Evolutionary conservation across 805 yeast species (phyloP).

Genomic region (Wickerhamomyces queroliae): DNA sequence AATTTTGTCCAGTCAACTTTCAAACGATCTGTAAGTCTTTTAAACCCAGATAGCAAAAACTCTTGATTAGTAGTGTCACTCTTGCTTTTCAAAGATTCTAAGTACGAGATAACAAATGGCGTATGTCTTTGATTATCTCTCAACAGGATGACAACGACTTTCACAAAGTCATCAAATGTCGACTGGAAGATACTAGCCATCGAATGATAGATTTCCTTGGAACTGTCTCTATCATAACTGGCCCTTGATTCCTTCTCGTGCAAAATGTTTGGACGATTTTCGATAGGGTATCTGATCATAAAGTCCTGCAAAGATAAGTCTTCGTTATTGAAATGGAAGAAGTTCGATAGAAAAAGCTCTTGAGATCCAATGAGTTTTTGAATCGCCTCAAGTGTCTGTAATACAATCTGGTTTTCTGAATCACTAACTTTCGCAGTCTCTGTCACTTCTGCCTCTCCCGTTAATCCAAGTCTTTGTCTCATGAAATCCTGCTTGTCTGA

Average conservation of each 20-base stretch:
- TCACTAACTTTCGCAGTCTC: slow-evolving; percentile 4
- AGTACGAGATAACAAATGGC: slow-evolving; percentile 35
- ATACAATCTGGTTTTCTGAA: slow-evolving; percentile 3
- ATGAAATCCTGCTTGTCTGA: slow-evolving; percentile 11
- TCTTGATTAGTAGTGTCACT: slow-evolving; percentile 57
- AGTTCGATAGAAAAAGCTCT: slow-evolving; percentile 33
- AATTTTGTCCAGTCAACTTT: slow-evolving; percentile 53
- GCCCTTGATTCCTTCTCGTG: slow-evolving; percentile 28
- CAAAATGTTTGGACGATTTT: slow-evolving; percentile 25
- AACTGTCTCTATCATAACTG: slow-evolving; percentile 40
- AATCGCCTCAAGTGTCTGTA: slow-evolving; percentile 25
- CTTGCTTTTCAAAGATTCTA: slow-evolving; percentile 33
- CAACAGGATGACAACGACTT: slow-evolving; percentile 27
- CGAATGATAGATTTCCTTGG: slow-evolving; percentile 39
- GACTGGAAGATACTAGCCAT: slow-evolving; percentile 42
- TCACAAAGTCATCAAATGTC: slow-evolving; percentile 22
- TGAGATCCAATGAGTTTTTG: slow-evolving; percentile 30
- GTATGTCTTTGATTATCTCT: slow-evolving; percentile 33
- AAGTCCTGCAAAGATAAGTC: slow-evolving; percentile 27
- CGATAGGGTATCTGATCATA: slow-evolving; percentile 24
- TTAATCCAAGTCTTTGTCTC: slow-evolving; percentile 16
- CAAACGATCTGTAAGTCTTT: slow-evolving; percentile 46
- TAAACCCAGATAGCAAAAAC: slow-evolving; percentile 45
- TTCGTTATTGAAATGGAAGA: slow-evolving; percentile 35
- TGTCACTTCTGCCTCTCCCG: slow-evolving; percentile 3